phyloP scores from a whole-genome alignment of 73 alveolate genomes.

The Stentor coeruleus region DNA sequence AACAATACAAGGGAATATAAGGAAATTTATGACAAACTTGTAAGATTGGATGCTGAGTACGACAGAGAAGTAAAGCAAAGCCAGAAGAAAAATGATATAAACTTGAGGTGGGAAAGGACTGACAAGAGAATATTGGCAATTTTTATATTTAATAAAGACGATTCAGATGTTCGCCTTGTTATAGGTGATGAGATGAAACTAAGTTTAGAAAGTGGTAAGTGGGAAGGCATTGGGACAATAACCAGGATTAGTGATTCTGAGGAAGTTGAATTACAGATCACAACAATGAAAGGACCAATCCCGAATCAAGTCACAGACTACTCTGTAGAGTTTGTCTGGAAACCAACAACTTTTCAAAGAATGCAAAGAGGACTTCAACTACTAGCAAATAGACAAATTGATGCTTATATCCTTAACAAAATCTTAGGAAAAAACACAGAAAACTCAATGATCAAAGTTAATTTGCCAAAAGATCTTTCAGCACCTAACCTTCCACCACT shows the following conservation, averaged over 20 bases:
- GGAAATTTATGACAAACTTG: slow-evolving; percentile 71
- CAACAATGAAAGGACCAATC: slow-evolving; percentile 57
- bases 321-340: slow-evolving; percentile 96
- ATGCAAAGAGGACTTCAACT: slow-evolving; percentile 88
- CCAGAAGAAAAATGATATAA: slow-evolving; percentile 70
- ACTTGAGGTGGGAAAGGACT: slow-evolving; percentile 68
- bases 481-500: slow-evolving; percentile 97
- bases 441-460: slow-evolving; percentile 58
- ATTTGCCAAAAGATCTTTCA: slow-evolving; percentile 52
- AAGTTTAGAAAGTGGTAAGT: slow-evolving; percentile 44
- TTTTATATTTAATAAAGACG: slow-evolving; percentile 50
- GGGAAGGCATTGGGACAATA: slow-evolving; percentile 89
- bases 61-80: slow-evolving; percentile 85
- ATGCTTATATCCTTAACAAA: slow-evolving; percentile 76
- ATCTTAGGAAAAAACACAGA: slow-evolving; percentile 88
- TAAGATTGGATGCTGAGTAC: slow-evolving; percentile 88
- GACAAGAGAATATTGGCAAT: slow-evolving; percentile 37
- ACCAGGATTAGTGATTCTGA: slow-evolving; percentile 89
- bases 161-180: slow-evolving; percentile 49
- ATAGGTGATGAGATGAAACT: slow-evolving; percentile 37
- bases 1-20: slow-evolving; percentile 36
- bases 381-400: slow-evolving; percentile 55
- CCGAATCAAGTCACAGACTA: slow-evolving; percentile 73
- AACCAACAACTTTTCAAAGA: slow-evolving; percentile 97
- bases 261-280: slow-evolving; percentile 85